phyloP scores from a whole-genome alignment of 148 eudicot species.

The Fagopyrum tataricum region DNA sequence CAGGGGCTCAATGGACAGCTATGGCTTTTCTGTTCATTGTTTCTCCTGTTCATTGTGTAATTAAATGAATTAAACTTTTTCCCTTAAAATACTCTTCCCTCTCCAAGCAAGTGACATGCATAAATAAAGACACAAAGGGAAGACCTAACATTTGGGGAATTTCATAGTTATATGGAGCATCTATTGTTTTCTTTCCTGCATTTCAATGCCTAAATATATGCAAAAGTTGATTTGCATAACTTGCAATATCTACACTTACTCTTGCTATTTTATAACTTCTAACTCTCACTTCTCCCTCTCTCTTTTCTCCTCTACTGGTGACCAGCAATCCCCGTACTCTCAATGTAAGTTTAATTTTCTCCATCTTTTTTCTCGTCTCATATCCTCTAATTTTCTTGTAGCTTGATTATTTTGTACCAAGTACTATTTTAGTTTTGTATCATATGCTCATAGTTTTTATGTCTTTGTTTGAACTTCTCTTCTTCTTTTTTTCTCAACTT shows the following conservation, averaged over 20 bases:
- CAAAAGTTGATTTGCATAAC: not conserved
- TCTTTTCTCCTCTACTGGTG: constrained; percentile 28
- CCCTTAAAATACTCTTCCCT: not conserved
- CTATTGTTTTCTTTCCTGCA: not conserved
- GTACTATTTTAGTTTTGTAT: no score
- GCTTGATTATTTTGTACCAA: no score
- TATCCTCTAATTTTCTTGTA: no score
- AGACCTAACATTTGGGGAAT: constrained; percentile 2
- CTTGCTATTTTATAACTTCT: constrained; percentile 16
- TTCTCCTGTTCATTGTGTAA: not conserved
- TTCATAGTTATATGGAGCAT: not conserved
- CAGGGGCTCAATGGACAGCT: not conserved
- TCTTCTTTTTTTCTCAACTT: not conserved
- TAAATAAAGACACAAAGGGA: not conserved
- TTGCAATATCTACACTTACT: not conserved
- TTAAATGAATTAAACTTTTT: not conserved
- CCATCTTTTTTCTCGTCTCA: not conserved
- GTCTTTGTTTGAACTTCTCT: no score
- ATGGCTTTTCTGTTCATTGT: not conserved
- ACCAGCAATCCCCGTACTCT: constrained; percentile 93
- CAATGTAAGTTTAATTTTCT: constrained; percentile 58
- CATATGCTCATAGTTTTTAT: no score
- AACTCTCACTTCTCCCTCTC: constrained; percentile 19
- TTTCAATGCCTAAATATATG: not conserved
- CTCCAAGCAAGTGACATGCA: not conserved